Conservation (phyloP, 148 eudicot genomes). For the Rhododendron williamsianum region DNA sequence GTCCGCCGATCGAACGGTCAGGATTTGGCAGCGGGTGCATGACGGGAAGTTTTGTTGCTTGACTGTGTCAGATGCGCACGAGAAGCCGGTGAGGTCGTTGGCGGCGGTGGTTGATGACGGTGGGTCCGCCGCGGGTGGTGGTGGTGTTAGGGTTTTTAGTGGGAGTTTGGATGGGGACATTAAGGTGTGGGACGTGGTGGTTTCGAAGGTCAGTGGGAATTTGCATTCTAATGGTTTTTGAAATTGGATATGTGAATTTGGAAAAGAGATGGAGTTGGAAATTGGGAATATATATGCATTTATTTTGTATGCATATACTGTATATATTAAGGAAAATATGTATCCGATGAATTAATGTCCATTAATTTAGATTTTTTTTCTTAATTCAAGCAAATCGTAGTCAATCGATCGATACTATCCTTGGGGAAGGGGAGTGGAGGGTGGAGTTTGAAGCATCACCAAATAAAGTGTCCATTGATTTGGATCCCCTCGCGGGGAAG, state of each 20-base stretch:
- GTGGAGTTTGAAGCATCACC: not conserved
- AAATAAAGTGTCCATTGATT: not conserved
- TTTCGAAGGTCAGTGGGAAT: conserved; percentile 2
- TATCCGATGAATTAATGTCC: not conserved
- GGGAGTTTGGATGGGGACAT: conserved; percentile 62
- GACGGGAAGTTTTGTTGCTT: conserved; percentile 49
- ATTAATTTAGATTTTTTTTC: not conserved
- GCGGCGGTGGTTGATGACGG: conserved; percentile 37
- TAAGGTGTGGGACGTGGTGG: conserved; percentile 41
- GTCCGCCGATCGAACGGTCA: conserved; percentile 74
- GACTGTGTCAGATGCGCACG: conserved; percentile 44
- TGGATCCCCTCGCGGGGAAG: too few species aligned
- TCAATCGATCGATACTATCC: too few species aligned
- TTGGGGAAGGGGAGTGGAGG: too few species aligned
- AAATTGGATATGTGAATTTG: not conserved
- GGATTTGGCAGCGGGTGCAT: conserved; percentile 53
- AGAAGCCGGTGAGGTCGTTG: conserved; percentile 53
- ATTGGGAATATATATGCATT: not conserved
- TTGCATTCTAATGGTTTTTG: not conserved
- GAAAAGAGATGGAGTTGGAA: not conserved
- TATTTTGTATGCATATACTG: not conserved
- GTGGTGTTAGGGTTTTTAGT: conserved; percentile 42
- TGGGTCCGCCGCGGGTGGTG: not conserved
- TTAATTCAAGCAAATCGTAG: not conserved
- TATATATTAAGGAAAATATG: not conserved